Evolutionary conservation across 192 early-diverging fungal species (phyloP).

Genomic region (Coemansia guatemalensis): DNA sequence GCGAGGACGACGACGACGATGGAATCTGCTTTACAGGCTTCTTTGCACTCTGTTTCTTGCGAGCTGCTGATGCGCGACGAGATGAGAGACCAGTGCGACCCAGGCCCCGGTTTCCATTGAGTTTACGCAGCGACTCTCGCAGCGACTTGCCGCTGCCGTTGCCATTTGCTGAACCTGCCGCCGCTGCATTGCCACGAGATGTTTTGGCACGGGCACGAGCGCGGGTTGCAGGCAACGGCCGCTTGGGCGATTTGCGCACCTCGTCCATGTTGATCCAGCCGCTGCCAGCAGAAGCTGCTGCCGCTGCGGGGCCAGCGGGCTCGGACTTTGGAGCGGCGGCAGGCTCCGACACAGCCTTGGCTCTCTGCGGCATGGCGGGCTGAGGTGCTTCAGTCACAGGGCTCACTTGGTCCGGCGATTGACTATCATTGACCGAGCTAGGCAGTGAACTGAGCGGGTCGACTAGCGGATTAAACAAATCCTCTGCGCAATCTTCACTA

Average conservation of each 20-base stretch:
- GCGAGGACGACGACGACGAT: too few relatives aligned
- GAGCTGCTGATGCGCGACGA: constrained; percentile 8
- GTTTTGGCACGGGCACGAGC: background rate
- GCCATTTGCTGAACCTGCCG: background rate
- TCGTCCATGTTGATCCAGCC: constrained; percentile 31
- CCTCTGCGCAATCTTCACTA: too few relatives aligned
- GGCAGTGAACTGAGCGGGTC: too few relatives aligned
- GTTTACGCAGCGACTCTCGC: constrained; percentile 26
- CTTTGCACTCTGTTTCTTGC: background rate
- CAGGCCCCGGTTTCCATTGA: constrained; percentile 32
- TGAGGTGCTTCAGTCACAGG: background rate
- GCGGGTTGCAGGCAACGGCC: background rate
- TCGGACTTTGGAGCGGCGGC: background rate
- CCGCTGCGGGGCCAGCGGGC: background rate
- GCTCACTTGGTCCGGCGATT: background rate
- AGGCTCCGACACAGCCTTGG: background rate
- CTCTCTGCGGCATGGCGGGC: background rate
- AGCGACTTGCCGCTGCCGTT: constrained; percentile 13
- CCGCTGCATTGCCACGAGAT: background rate
- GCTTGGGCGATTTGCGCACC: background rate
- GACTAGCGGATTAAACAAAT: too few relatives aligned
- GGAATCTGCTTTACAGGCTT: too few relatives aligned
- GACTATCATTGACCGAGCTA: too few relatives aligned
- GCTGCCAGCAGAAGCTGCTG: background rate
- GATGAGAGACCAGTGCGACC: constrained; percentile 31